phyloP scores from a whole-genome alignment of 345 rosid genomes.

The Moricandia arvensis region DNA sequence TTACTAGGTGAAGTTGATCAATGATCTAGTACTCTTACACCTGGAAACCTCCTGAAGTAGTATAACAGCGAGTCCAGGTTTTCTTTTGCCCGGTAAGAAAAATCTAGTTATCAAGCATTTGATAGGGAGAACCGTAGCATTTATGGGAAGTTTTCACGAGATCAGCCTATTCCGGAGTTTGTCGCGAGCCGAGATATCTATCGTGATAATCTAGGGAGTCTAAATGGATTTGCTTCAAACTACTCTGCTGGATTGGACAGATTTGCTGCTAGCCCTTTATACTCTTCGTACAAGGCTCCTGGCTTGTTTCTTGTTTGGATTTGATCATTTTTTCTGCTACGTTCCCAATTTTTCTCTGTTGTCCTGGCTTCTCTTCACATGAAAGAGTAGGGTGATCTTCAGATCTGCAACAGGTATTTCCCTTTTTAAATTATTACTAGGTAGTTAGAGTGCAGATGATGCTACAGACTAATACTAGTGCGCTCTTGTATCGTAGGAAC shows the following conservation, averaged over 20 bases:
- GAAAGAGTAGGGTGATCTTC: constrained; percentile 61
- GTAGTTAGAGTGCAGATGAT: background rate
- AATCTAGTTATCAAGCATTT: no score
- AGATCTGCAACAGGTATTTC: constrained; percentile 55
- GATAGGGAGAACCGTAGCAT: constrained; percentile 41
- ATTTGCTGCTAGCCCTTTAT: constrained; percentile 40
- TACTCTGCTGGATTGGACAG: constrained; percentile 51
- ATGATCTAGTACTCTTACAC: constrained; percentile 50
- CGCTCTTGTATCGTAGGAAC: constrained; percentile 43
- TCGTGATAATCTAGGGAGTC: constrained; percentile 41
- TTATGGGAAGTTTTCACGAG: constrained; percentile 45
- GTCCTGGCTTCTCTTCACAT: constrained; percentile 72
- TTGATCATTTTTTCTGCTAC: background rate
- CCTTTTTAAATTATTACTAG: constrained; percentile 3
- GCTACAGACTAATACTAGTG: constrained; percentile 9
- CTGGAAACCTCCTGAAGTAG: constrained; percentile 58
- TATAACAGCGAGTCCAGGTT: constrained; percentile 70
- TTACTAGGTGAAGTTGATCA: constrained; percentile 60
- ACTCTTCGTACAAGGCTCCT: constrained; percentile 56
- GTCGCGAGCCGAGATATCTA: constrained; percentile 45
- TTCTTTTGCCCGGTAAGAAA: no score
- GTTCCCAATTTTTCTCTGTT: background rate
- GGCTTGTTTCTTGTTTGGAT: constrained; percentile 35
- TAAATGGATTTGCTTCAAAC: constrained; percentile 54
- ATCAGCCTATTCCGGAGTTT: constrained; percentile 45